Percentiles rank a stretch among this genome's conserved stretches.
These are phyloP conservation scores for Pholiota adiposa DNA, from an alignment of 1,284 basidiomycete species.

Conservation along the genomic window DNA sequence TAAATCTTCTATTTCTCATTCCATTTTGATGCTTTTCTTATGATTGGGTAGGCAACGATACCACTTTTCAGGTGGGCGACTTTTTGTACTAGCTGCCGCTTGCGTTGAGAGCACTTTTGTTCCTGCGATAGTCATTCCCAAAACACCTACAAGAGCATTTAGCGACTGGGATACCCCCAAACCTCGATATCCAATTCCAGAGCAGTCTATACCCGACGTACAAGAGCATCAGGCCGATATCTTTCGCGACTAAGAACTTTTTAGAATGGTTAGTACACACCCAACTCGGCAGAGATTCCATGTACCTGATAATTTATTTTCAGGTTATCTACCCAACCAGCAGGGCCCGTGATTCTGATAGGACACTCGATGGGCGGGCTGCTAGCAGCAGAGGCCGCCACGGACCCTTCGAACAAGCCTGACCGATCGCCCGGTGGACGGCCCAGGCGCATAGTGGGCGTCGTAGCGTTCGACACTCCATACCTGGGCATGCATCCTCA, in stretches of 20 bases:
- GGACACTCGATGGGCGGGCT: constrained; percentile 66
- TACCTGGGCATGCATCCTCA: constrained; percentile 65
- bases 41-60: constrained; percentile 44
- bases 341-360: constrained; percentile 56
- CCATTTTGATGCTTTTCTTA: not conserved
- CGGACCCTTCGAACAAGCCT: constrained; percentile 39
- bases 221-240: constrained; percentile 54
- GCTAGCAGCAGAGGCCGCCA: constrained; percentile 57
- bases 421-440: constrained; percentile 27
- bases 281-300: not conserved
- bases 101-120: too few species aligned
- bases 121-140: constrained; percentile 57
- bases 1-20: constrained; percentile 22
- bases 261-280: constrained; percentile 47
- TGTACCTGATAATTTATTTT: not conserved
- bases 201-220: constrained; percentile 61
- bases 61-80: constrained; percentile 50
- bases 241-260: constrained; percentile 51
- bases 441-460: constrained; percentile 50
- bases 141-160: constrained; percentile 52
- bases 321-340: constrained; percentile 56
- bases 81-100: too few species aligned
- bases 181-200: constrained; percentile 42
- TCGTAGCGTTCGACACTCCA: constrained; percentile 60
- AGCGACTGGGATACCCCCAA: constrained; percentile 34